Conservation (phyloP, 306 rosid genomes). For the barrel medic (Medicago truncatula) region MtrunA17r5.0-ANR NC_053045.1:58392001-58392500, state of each 20-base stretch:
- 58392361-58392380: slow-evolving; percentile 64
- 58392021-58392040: too few relatives aligned
- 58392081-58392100: slow-evolving; percentile 51
- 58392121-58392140: slow-evolving; percentile 61
- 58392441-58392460: slow-evolving; percentile 27
- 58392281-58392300: slow-evolving; percentile 32
- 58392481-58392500: slow-evolving; percentile 56
- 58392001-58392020: too few relatives aligned
- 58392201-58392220: slow-evolving; percentile 49
- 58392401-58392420: neutral
- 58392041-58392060: slow-evolving; percentile 25
- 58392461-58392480: slow-evolving; percentile 23
- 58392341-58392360: slow-evolving; percentile 52
- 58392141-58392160: slow-evolving; percentile 90
- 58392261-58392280: slow-evolving; percentile 35
- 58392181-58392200: slow-evolving; percentile 54
- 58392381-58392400: neutral
- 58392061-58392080: slow-evolving; percentile 38
- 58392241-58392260: slow-evolving; percentile 35
- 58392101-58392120: slow-evolving; percentile 52
- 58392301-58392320: slow-evolving; percentile 55
- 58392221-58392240: slow-evolving; percentile 68
- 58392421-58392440: neutral
- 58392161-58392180: slow-evolving; percentile 99
- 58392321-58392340: slow-evolving; percentile 60